Conservation (phyloP, 1,284 basidiomycete species). For the Leucoagaricus sp. region DNA sequence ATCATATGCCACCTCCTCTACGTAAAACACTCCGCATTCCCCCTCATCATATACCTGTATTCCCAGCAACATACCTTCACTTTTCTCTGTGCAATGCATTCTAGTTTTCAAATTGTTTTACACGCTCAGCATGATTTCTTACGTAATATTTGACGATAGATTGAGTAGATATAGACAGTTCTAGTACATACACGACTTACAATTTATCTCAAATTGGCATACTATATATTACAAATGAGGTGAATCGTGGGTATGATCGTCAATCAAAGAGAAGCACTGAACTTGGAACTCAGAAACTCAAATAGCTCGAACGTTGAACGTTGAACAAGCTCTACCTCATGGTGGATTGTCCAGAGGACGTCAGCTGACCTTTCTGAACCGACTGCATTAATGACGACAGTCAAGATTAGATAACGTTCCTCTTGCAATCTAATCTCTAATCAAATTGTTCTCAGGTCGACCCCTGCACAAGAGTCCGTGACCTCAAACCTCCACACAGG, state of each 20-base stretch:
- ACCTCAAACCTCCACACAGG: too few species aligned
- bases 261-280: too few species aligned
- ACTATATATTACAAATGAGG: background rate
- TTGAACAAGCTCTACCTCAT: too few species aligned
- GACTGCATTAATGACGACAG: too few species aligned
- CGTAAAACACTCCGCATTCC: conserved; percentile 19
- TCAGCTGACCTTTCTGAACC: too few species aligned
- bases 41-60: conserved; percentile 16
- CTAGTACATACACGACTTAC: background rate
- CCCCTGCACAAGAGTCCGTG: too few species aligned
- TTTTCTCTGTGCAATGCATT: conserved; percentile 3
- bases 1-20: conserved; percentile 34
- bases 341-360: too few species aligned
- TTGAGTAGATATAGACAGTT: conserved; percentile 4
- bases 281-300: too few species aligned
- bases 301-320: too few species aligned
- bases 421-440: conserved; percentile 4
- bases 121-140: conserved; percentile 16
- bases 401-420: conserved; percentile 8
- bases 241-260: too few species aligned
- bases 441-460: too few species aligned
- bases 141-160: conserved; percentile 17
- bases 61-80: conserved; percentile 7
- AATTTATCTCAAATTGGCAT: conserved; percentile 13
- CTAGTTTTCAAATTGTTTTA: conserved; percentile 13